These are phyloP conservation scores for Trametes villosa DNA, from an alignment of 768 basidiomycete genomes.

Conservation along the genomic window DNA sequence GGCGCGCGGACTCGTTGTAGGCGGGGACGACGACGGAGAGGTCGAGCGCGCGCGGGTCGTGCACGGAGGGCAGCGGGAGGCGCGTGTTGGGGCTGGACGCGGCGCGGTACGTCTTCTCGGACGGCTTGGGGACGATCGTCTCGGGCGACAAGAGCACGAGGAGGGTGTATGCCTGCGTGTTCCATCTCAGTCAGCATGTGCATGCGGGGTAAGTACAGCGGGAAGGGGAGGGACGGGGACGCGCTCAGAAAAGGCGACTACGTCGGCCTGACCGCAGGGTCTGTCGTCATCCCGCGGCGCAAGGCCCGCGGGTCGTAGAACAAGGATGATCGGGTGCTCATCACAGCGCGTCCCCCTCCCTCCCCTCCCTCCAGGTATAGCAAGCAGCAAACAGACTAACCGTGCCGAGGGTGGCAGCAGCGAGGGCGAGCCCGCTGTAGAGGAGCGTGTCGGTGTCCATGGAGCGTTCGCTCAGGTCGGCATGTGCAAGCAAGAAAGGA, in stretches of 20 bases:
- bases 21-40: slow-evolving; percentile 88
- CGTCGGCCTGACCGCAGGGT: slow-evolving; percentile 50
- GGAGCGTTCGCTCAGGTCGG: slow-evolving; percentile 14
- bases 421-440: slow-evolving; percentile 23
- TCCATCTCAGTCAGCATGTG: slow-evolving; percentile 25
- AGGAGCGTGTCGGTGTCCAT: slow-evolving; percentile 29
- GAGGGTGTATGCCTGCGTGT: slow-evolving; percentile 68
- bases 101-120: slow-evolving; percentile 73
- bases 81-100: slow-evolving; percentile 55
- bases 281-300: slow-evolving; percentile 72
- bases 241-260: slow-evolving; percentile 45
- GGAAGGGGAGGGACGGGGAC: slow-evolving; percentile 16
- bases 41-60: slow-evolving; percentile 63
- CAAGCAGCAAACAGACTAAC: slow-evolving; percentile 24
- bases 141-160: slow-evolving; percentile 78
- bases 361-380: too few relatives aligned
- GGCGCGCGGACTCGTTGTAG: slow-evolving; percentile 84
- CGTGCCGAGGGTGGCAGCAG: slow-evolving; percentile 26
- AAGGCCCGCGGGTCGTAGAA: slow-evolving; percentile 80
- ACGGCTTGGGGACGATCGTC: slow-evolving; percentile 60
- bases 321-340: slow-evolving; percentile 86
- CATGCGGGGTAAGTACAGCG: not conserved
- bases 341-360: slow-evolving; percentile 40
- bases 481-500: slow-evolving; percentile 1
- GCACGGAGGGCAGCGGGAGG: slow-evolving; percentile 57